Conservation (phyloP, 192 early-diverging fungal species). For the Linnemannia elongata region DNA sequence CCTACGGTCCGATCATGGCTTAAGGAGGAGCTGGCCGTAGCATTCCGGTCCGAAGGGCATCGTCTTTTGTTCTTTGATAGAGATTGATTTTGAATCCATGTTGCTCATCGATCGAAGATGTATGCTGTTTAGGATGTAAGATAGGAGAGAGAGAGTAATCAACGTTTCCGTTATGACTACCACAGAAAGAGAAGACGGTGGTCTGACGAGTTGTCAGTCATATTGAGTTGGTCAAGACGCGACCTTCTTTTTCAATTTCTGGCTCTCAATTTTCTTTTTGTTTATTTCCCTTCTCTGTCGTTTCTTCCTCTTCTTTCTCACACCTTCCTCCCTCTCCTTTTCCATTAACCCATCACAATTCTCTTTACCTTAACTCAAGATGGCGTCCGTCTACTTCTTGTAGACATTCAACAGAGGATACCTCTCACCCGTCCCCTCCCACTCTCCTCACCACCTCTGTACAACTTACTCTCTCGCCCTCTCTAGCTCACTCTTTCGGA, state of each 20-base stretch:
- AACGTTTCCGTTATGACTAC: too few relatives aligned
- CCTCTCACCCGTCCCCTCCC: neutral
- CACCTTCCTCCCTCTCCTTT: neutral
- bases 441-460: too few relatives aligned
- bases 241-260: neutral
- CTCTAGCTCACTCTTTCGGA: neutral
- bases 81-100: too few relatives aligned
- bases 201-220: slow-evolving; percentile 5
- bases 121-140: too few relatives aligned
- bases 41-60: too few relatives aligned
- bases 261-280: neutral
- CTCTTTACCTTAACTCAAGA: neutral
- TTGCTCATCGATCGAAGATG: too few relatives aligned
- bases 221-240: slow-evolving; percentile 7
- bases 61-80: too few relatives aligned
- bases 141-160: too few relatives aligned
- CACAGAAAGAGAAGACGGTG: too few relatives aligned
- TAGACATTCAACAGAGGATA: slow-evolving; percentile 18
- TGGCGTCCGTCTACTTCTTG: slow-evolving; percentile 27
- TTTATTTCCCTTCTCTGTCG: neutral
- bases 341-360: neutral
- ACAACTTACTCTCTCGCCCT: neutral
- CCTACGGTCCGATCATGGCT: too few relatives aligned
- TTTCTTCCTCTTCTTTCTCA: slow-evolving; percentile 1
- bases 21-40: too few relatives aligned